These are phyloP conservation scores for Plasmodium billcollinsi DNA, from an alignment of 169 alveolate genomes.

Conservation along the genomic window DNA sequence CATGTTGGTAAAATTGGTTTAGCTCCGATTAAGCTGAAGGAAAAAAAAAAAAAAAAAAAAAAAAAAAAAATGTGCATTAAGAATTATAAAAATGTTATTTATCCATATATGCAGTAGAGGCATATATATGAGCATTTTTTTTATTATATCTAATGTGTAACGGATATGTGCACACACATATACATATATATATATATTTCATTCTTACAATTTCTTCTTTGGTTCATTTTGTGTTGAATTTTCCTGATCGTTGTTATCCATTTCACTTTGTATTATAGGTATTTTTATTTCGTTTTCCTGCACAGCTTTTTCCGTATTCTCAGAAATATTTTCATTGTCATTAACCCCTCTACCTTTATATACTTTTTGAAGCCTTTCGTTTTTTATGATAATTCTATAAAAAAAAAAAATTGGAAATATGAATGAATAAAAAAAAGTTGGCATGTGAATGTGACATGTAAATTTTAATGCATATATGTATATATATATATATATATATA, in stretches of 20 bases:
- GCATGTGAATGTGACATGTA: neutral
- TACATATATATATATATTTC: neutral
- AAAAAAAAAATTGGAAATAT: neutral
- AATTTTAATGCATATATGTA: neutral
- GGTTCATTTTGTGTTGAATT: conserved; percentile 11
- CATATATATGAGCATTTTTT: neutral
- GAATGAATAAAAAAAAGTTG: conserved; percentile 1
- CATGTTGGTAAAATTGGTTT: conserved; percentile 21
- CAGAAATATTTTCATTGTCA: neutral
- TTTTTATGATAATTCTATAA: conserved; percentile 55
- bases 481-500: neutral
- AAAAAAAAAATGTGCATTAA: neutral
- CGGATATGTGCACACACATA: too few species aligned
- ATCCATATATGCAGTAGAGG: neutral
- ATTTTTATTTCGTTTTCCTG: too few species aligned
- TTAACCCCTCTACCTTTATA: conserved; percentile 46
- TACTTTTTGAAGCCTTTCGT: conserved; percentile 48
- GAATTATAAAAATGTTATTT: too few species aligned
- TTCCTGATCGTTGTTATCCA: neutral
- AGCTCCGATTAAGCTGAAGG: conserved; percentile 44
- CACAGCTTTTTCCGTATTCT: neutral
- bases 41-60: conserved; percentile 16
- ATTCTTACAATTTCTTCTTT: conserved; percentile 34
- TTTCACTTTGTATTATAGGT: neutral
- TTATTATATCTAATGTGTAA: neutral